Conservation (phyloP, 1,284 basidiomycete species). For the Afroboletus lepidellus region DNA sequence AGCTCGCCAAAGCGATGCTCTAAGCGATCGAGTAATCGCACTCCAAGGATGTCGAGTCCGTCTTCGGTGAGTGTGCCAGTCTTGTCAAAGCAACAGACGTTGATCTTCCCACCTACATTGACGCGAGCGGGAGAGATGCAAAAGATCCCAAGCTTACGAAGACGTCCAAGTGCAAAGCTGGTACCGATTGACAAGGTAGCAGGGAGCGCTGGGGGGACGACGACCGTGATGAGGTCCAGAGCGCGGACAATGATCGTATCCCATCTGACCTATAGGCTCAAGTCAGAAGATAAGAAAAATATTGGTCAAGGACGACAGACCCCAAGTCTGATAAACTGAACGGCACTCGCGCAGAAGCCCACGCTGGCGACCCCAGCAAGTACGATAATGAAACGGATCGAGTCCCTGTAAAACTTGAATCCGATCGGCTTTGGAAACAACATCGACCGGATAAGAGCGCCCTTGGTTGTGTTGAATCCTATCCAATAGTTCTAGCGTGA, state of each 20-base stretch:
- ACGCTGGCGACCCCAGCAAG: constrained; percentile 85
- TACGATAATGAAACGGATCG: constrained; percentile 94
- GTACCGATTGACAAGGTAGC: constrained; percentile 98
- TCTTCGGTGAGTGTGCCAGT: constrained; percentile 99
- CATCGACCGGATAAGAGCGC: constrained; percentile 95
- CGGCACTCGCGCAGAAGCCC: constrained; percentile 85
- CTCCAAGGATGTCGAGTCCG: constrained; percentile 94
- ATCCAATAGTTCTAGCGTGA: constrained; percentile 3
- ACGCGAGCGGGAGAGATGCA: constrained; percentile 97
- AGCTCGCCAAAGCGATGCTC: constrained; percentile 87
- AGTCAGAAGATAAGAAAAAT: constrained; percentile 6
- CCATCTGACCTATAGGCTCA: constrained; percentile 69
- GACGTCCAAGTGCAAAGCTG: constrained; percentile 88
- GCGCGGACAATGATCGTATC: constrained; percentile 91
- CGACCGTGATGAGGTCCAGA: constrained; percentile 95
- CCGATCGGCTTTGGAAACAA: constrained; percentile 98
- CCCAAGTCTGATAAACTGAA: constrained; percentile 91
- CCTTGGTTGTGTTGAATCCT: constrained; percentile 98
- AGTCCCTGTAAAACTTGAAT: constrained; percentile 97
- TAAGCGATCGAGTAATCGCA: constrained; percentile 77
- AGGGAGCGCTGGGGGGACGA: constrained; percentile 96
- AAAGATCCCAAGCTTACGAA: constrained; percentile 89
- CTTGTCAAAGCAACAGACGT: constrained; percentile 99
- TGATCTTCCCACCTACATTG: constrained; percentile 95
- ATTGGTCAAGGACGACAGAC: constrained; percentile 42